Evolutionary conservation across 2,329 filamentous ascomycete genomes (phyloP).

Genomic region (Fusarium subtropicale): DNA sequence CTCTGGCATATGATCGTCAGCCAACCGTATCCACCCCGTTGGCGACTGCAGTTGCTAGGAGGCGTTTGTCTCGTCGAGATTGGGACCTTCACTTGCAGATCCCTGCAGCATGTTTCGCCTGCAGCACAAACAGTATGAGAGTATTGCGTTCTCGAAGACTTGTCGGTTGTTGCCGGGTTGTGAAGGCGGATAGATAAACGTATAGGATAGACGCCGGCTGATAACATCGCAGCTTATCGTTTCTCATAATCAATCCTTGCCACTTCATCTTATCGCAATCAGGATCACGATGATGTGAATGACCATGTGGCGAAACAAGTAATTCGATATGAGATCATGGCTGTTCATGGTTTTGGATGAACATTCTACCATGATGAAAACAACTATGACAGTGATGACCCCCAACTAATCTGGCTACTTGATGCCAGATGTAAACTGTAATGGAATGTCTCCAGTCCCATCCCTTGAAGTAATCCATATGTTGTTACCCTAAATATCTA

Average conservation of each 20-base stretch:
- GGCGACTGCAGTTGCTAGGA: not conserved
- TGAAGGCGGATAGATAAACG: not conserved
- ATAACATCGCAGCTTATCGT: not conserved
- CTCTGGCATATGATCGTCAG: constrained; percentile 8
- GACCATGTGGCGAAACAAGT: not conserved
- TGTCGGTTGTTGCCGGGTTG: not conserved
- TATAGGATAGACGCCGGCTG: not conserved
- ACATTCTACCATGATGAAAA: not conserved
- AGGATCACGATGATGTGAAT: not conserved
- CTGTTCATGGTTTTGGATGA: not conserved
- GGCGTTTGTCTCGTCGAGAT: not conserved
- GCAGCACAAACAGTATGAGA: not conserved
- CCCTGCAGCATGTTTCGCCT: constrained; percentile 7
- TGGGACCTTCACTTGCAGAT: not conserved
- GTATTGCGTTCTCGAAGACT: not conserved
- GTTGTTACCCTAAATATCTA: not conserved
- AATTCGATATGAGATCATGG: rapidly evolving
- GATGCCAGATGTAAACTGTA: rapidly evolving
- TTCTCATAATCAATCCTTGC: not conserved
- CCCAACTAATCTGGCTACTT: rapidly evolving
- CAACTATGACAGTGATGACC: not conserved
- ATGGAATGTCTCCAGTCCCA: too few species aligned
- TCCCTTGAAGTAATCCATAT: not conserved
- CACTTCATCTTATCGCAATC: not conserved
- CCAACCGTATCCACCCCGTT: constrained; percentile 27